Evolutionary conservation across 495 filamentous ascomycete species (phyloP).

Genomic region (Aspergillus bertholletiae): DNA sequence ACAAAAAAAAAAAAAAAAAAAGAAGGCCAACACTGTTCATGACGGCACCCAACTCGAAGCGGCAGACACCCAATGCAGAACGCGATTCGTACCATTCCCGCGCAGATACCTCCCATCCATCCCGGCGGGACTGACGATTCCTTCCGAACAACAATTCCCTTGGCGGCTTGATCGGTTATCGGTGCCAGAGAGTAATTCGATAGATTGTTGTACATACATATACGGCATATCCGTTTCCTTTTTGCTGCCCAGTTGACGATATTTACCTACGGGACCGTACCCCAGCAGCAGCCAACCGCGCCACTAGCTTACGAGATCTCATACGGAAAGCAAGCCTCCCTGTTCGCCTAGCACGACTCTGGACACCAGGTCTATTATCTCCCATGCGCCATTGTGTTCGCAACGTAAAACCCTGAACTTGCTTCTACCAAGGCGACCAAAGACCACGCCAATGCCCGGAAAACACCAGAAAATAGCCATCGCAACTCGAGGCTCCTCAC

Average conservation of each 20-base stretch:
- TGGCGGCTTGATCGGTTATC: not conserved
- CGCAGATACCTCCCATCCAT: slow-evolving; percentile 18
- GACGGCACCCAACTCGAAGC: not conserved
- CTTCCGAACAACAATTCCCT: not conserved
- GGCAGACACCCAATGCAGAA: slow-evolving; percentile 21
- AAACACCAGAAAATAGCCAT: slow-evolving; percentile 1
- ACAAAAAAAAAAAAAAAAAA: no score
- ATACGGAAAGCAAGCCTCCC: not conserved
- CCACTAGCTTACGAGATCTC: not conserved
- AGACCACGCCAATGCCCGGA: not conserved
- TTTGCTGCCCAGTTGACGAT: not conserved
- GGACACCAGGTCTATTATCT: not conserved
- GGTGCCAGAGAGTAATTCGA: not conserved
- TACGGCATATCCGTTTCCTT: not conserved
- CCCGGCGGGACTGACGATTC: slow-evolving; percentile 18
- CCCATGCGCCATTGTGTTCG: slow-evolving; percentile 4
- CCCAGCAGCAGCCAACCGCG: not conserved
- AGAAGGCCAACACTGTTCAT: not conserved
- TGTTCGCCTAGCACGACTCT: not conserved
- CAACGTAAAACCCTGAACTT: slow-evolving; percentile 1
- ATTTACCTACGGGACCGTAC: not conserved
- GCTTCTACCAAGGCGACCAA: not conserved
- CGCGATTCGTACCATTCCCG: slow-evolving; percentile 13
- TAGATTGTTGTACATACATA: slow-evolving; percentile 1
- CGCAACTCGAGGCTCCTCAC: not conserved